phyloP scores from a whole-genome alignment of 2,329 filamentous ascomycete species.

The Penicillium vulpinum region DNA sequence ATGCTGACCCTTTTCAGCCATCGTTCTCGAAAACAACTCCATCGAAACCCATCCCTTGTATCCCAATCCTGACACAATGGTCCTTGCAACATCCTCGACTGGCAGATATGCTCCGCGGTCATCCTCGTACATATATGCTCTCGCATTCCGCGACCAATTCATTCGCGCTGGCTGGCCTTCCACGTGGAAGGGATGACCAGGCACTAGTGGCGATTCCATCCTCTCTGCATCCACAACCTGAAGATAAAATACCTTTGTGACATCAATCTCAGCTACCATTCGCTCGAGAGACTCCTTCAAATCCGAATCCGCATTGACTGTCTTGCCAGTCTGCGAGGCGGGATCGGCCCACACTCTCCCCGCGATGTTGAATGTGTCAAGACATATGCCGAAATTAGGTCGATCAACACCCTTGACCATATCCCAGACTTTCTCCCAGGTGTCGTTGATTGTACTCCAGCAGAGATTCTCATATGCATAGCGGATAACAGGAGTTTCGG shows the following conservation, averaged over 20 bases:
- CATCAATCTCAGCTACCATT: conserved; percentile 58
- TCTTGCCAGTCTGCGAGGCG: conserved; percentile 52
- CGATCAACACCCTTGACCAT: conserved; percentile 64
- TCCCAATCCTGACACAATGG: conserved; percentile 56
- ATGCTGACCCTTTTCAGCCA: conserved; percentile 54
- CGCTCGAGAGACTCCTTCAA: conserved; percentile 57
- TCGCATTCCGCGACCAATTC: conserved; percentile 76
- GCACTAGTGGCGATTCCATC: conserved; percentile 57
- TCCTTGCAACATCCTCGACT: conserved; percentile 59
- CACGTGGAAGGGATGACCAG: conserved; percentile 60
- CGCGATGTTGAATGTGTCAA: conserved; percentile 77
- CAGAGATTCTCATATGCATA: conserved; percentile 74
- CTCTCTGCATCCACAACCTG: conserved; percentile 75
- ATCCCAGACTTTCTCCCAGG: conserved; percentile 72
- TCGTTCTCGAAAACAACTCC: conserved; percentile 66
- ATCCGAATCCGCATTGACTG: conserved; percentile 55
- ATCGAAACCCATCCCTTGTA: conserved; percentile 71
- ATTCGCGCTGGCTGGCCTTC: conserved; percentile 63
- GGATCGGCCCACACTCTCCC: conserved; percentile 69
- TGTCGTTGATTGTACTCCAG: conserved; percentile 69
- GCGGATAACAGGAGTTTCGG: conserved; percentile 57
- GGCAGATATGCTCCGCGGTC: conserved; percentile 68
- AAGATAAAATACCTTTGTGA: conserved; percentile 69
- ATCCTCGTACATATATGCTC: conserved; percentile 66
- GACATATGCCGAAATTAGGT: conserved; percentile 71